These are phyloP conservation scores for Mercurialis annua DNA, from an alignment of 345 rosid species.

Conservation along the genomic window DNA sequence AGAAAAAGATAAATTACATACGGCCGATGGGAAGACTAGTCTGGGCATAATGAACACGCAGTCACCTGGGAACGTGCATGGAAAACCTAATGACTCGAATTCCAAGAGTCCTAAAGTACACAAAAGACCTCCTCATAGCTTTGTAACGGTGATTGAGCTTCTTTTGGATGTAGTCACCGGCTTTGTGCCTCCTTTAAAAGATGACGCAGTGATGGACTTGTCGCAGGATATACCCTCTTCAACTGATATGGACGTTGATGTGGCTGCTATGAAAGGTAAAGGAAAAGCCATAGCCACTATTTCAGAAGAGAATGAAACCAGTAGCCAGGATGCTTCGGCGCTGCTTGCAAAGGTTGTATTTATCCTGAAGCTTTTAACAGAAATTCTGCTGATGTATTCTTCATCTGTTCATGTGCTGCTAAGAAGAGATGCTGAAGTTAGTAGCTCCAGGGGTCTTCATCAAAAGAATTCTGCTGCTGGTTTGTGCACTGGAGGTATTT, in stretches of 20 bases:
- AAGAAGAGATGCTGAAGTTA: conserved; percentile 70
- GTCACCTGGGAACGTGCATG: conserved; percentile 43
- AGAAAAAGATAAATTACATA: conserved; percentile 58
- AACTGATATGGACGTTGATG: conserved; percentile 90
- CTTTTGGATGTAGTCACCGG: conserved; percentile 64
- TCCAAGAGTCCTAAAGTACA: conserved; percentile 67
- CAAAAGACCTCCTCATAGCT: conserved; percentile 78
- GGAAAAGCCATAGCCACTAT: conserved; percentile 77
- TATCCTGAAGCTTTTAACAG: conserved; percentile 83
- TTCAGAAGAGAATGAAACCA: conserved; percentile 51
- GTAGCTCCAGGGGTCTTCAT: conserved; percentile 51
- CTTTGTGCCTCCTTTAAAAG: conserved; percentile 63
- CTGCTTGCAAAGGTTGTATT: conserved; percentile 81
- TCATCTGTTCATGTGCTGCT: conserved; percentile 78
- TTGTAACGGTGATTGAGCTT: conserved; percentile 75
- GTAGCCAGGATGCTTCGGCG: conserved; percentile 61
- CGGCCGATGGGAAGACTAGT: conserved; percentile 58
- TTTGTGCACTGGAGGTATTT: conserved; percentile 55
- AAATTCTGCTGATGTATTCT: conserved; percentile 79
- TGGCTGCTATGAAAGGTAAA: conserved; percentile 67
- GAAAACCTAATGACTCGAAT: conserved; percentile 49
- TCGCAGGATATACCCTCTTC: conserved; percentile 39
- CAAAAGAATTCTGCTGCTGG: conserved; percentile 41
- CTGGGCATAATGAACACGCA: conserved; percentile 34
- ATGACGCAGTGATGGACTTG: conserved; percentile 39